Conservation (phyloP, 106 monocot species). For the Narthecium ossifragum region DNA sequence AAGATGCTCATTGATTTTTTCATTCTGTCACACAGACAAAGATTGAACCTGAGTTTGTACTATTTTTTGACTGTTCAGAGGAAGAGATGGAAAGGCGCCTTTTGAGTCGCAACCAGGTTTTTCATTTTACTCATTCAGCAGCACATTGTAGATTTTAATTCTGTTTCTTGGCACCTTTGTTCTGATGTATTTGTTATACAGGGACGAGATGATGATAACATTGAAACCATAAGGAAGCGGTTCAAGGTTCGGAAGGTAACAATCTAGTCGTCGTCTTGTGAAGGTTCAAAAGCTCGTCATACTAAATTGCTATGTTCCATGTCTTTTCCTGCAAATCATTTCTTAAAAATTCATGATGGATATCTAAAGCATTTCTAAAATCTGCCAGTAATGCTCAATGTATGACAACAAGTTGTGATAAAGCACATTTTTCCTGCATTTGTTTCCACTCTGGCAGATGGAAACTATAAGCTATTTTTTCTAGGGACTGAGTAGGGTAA, state of each 20-base stretch:
- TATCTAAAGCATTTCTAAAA: background rate
- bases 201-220: conserved; percentile 95
- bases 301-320: no score
- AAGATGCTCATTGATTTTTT: no score
- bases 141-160: background rate
- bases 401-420: background rate
- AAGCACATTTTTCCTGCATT: no score
- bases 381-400: background rate
- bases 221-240: conserved; percentile 80
- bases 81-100: conserved; percentile 73
- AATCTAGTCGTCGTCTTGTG: background rate
- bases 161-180: background rate
- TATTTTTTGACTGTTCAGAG: conserved; percentile 76
- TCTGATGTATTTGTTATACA: conserved; percentile 10
- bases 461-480: no score
- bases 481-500: no score
- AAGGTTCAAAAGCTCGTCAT: no score
- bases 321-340: no score
- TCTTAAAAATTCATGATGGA: background rate
- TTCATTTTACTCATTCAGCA: background rate
- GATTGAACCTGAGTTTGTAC: conserved; percentile 78
- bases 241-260: conserved; percentile 81
- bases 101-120: conserved; percentile 76
- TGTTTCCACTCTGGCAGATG: no score
- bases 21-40: conserved; percentile 41